These are phyloP conservation scores for Naegleria fowleri DNA, from an alignment of 208 protist species.

Conservation along the genomic window DNA sequence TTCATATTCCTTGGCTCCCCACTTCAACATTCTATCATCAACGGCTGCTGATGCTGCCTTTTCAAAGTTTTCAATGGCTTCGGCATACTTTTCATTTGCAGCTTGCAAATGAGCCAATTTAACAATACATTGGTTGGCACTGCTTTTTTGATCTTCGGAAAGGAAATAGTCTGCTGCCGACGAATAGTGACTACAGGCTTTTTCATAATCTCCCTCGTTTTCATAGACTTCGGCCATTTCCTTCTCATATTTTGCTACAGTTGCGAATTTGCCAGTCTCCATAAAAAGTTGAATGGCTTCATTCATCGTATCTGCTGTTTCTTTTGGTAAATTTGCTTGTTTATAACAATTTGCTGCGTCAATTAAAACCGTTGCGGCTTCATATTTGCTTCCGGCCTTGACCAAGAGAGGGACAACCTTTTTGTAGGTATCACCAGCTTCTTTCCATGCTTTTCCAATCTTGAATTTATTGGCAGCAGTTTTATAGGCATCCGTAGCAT, in stretches of 20 bases:
- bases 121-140: conserved; percentile 66
- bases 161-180: conserved; percentile 70
- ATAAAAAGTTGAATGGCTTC: conserved; percentile 31
- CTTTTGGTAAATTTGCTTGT: conserved; percentile 23
- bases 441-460: conserved; percentile 33
- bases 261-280: conserved; percentile 37
- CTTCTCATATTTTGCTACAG: conserved; percentile 42
- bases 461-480: conserved; percentile 39
- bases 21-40: conserved; percentile 58
- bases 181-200: conserved; percentile 62
- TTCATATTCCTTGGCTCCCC: conserved; percentile 68
- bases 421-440: conserved; percentile 18
- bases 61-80: conserved; percentile 71
- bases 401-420: background rate
- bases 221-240: conserved; percentile 62
- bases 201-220: conserved; percentile 53
- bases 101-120: conserved; percentile 68
- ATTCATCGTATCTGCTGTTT: conserved; percentile 17
- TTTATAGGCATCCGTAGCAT: conserved; percentile 29
- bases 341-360: conserved; percentile 31
- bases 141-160: conserved; percentile 63
- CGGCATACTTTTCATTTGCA: conserved; percentile 64
- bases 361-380: background rate
- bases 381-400: conserved; percentile 5
- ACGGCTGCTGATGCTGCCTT: conserved; percentile 57